Conservation (phyloP, 2,329 filamentous ascomycete genomes). For the Penicillium sp. region DNA sequence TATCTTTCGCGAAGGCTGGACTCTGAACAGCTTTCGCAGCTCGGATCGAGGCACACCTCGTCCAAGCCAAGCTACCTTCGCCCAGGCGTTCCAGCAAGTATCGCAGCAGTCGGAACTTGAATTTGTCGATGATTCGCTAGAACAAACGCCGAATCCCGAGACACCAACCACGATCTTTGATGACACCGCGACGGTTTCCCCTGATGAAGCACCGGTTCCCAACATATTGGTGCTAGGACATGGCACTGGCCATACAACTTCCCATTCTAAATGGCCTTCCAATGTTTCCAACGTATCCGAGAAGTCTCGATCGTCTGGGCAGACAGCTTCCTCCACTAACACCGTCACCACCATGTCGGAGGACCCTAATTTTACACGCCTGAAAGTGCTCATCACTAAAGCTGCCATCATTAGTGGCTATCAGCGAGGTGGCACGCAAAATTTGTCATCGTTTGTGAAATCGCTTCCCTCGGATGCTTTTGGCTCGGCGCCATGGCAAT, state of each 20-base stretch:
- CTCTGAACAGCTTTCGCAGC: constrained; percentile 70
- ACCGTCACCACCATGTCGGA: constrained; percentile 60
- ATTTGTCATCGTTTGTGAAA: constrained; percentile 77
- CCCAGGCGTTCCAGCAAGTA: constrained; percentile 60
- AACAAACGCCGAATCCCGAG: constrained; percentile 65
- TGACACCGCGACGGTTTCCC: constrained; percentile 83
- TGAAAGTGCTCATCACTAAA: constrained; percentile 81
- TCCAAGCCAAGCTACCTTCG: constrained; percentile 78
- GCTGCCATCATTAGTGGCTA: constrained; percentile 87
- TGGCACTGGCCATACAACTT: constrained; percentile 62
- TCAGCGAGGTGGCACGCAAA: constrained; percentile 63
- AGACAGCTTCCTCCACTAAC: constrained; percentile 53
- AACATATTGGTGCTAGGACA: constrained; percentile 89
- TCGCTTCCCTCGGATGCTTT: constrained; percentile 78
- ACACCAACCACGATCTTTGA: constrained; percentile 96
- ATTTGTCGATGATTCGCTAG: constrained; percentile 35
- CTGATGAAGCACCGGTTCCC: constrained; percentile 77
- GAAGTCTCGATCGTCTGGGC: constrained; percentile 71
- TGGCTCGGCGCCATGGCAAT: constrained; percentile 73
- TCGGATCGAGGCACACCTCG: constrained; percentile 83
- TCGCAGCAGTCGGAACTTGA: constrained; percentile 50
- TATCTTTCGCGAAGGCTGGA: constrained; percentile 91
- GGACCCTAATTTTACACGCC: constrained; percentile 75
- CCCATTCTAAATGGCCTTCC: constrained; percentile 70
- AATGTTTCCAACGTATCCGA: constrained; percentile 78